phyloP scores from a whole-genome alignment of 2,329 filamentous ascomycete genomes.

The Hansfordia pulvinata region DNA sequence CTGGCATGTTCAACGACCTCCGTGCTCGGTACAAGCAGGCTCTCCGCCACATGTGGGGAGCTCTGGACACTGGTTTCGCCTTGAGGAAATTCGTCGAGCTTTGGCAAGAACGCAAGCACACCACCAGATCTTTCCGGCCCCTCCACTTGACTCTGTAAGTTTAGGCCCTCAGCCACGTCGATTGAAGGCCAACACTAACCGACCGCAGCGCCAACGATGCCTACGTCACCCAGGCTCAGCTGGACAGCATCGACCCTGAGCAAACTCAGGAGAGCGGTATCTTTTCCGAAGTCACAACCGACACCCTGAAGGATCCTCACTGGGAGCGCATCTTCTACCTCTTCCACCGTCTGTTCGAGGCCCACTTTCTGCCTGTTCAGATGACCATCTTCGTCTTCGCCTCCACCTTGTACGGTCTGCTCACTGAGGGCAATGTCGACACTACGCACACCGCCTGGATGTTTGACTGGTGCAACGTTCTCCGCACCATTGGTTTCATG shows the following conservation, averaged over 20 bases:
- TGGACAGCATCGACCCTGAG: constrained; percentile 23
- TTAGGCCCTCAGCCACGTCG: too few species aligned
- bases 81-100: constrained; percentile 43
- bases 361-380: constrained; percentile 58
- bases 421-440: constrained; percentile 35
- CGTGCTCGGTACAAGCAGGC: constrained; percentile 58
- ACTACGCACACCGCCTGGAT: constrained; percentile 42
- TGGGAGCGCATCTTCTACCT: constrained; percentile 44
- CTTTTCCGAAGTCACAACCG: constrained; percentile 39
- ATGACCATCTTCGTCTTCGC: constrained; percentile 50
- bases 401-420: constrained; percentile 44
- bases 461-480: constrained; percentile 42
- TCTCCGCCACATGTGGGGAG: constrained; percentile 64
- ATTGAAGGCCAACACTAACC: constrained; percentile 8
- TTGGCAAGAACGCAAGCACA: constrained; percentile 43
- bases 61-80: constrained; percentile 54
- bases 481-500: constrained; percentile 48
- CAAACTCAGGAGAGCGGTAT: constrained; percentile 32
- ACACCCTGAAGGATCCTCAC: constrained; percentile 34
- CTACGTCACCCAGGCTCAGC: constrained; percentile 32
- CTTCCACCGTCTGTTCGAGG: constrained; percentile 57
- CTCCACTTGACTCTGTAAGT: constrained; percentile 34
- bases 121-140: constrained; percentile 38
- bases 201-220: constrained; percentile 29
- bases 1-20: constrained; percentile 42